Conservation (phyloP, 2,329 filamentous ascomycete genomes). For the Nothophaeocryptopus gaeumannii region DNA sequence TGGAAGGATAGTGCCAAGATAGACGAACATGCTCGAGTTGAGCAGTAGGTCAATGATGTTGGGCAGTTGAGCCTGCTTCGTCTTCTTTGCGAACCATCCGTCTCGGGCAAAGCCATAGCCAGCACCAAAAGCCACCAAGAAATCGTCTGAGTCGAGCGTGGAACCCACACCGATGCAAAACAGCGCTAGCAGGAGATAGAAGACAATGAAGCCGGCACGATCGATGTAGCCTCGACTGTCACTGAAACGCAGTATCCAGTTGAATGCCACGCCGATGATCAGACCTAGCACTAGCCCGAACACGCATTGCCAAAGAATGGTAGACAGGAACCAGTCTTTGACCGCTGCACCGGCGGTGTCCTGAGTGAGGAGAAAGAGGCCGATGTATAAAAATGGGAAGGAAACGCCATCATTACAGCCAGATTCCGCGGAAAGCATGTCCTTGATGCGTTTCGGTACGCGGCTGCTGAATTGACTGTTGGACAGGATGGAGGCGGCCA, state of each 20-base stretch:
- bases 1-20: slow-evolving; percentile 55
- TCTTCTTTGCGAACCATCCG: slow-evolving; percentile 53
- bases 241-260: slow-evolving; percentile 49
- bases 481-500: slow-evolving; percentile 53
- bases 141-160: slow-evolving; percentile 54
- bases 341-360: slow-evolving; percentile 39
- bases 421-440: slow-evolving; percentile 54
- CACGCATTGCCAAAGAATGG: slow-evolving; percentile 55
- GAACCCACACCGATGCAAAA: slow-evolving; percentile 53
- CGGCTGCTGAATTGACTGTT: slow-evolving; percentile 54
- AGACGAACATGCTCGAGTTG: slow-evolving; percentile 56
- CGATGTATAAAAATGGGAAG: slow-evolving; percentile 57
- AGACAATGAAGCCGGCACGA: slow-evolving; percentile 51
- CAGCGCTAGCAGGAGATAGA: slow-evolving; percentile 55
- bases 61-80: slow-evolving; percentile 46
- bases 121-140: slow-evolving; percentile 56
- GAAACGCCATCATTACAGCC: slow-evolving; percentile 57
- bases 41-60: slow-evolving; percentile 55
- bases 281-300: slow-evolving; percentile 50
- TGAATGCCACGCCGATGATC: slow-evolving; percentile 48
- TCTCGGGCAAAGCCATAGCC: slow-evolving; percentile 55
- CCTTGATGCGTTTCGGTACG: slow-evolving; percentile 51
- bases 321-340: slow-evolving; percentile 54
- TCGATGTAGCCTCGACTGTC: slow-evolving; percentile 48
- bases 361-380: slow-evolving; percentile 46